Percentiles rank a stretch among this genome's conserved stretches.
Conservation (phyloP, 2,329 filamentous ascomycete genomes). For the Xylariaceae sp. region DNA sequence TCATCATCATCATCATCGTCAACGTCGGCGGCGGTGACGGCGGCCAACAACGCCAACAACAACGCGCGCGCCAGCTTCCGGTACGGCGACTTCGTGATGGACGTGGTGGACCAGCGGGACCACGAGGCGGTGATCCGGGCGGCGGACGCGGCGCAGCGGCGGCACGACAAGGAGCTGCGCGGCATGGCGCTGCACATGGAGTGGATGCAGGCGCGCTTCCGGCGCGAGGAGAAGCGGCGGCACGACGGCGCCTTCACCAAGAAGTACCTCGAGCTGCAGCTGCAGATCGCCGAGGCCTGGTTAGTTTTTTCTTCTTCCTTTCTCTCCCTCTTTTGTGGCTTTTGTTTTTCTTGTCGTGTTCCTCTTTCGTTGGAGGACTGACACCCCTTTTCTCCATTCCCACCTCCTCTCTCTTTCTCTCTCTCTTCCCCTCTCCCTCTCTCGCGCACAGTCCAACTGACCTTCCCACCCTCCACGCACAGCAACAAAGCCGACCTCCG, state of each 20-base stretch:
- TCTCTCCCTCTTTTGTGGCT: slow-evolving; percentile 4
- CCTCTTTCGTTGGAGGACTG: too few relatives aligned
- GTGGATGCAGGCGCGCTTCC: slow-evolving; percentile 76
- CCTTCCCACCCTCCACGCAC: slow-evolving; percentile 16
- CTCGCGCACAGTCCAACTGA: slow-evolving; percentile 17
- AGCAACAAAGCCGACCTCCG: slow-evolving; percentile 90
- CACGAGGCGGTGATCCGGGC: slow-evolving; percentile 46
- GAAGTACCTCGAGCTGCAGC: slow-evolving; percentile 68
- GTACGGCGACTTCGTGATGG: slow-evolving; percentile 44
- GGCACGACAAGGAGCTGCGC: slow-evolving; percentile 67
- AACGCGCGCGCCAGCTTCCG: slow-evolving; percentile 23
- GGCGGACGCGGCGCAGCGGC: slow-evolving; percentile 55
- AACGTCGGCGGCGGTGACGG: neutral
- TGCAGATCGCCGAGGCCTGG: slow-evolving; percentile 84
- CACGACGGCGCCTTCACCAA: slow-evolving; percentile 81
- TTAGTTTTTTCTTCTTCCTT: slow-evolving; percentile 42
- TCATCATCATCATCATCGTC: too few relatives aligned
- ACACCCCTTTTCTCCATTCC: neutral
- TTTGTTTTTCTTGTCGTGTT: slow-evolving; percentile 1
- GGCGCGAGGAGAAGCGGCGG: slow-evolving; percentile 73
- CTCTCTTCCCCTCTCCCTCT: slow-evolving; percentile 4
- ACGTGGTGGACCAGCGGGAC: slow-evolving; percentile 30
- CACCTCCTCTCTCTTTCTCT: too few relatives aligned
- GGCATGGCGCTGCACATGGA: slow-evolving; percentile 85
- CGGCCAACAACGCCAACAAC: slow-evolving; percentile 13